phyloP scores from a whole-genome alignment of 148 eudicot species.

The Dysphania ambrosioides region DNA sequence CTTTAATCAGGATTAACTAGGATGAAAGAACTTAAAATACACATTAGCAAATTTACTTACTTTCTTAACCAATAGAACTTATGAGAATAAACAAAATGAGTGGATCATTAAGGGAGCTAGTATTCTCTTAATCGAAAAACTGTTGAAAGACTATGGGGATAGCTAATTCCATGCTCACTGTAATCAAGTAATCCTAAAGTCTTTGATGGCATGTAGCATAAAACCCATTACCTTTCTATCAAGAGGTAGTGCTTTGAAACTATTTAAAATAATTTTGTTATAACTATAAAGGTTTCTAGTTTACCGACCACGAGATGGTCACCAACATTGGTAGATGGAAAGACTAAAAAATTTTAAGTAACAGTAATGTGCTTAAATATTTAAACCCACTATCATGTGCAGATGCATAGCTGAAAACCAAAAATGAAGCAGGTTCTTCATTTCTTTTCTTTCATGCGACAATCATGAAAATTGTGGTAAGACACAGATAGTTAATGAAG shows the following conservation, averaged over 20 bases:
- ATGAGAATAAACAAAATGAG: not conserved
- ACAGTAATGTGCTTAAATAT: not conserved
- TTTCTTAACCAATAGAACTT: too few relatives aligned
- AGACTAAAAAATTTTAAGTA: not conserved
- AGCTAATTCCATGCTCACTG: not conserved
- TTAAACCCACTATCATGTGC: too few relatives aligned
- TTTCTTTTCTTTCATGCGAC: too few relatives aligned
- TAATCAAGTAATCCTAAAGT: not conserved
- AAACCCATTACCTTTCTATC: slow-evolving; percentile 42
- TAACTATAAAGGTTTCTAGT: not conserved
- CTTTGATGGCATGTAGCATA: not conserved
- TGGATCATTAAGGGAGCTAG: not conserved
- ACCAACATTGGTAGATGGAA: not conserved
- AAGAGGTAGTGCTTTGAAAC: slow-evolving; percentile 73
- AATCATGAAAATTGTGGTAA: too few relatives aligned
- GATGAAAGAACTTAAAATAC: slow-evolving; percentile 26
- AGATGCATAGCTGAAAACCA: too few relatives aligned
- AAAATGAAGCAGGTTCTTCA: too few relatives aligned
- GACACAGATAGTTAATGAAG: too few relatives aligned
- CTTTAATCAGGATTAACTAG: too few relatives aligned
- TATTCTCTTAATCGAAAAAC: not conserved
- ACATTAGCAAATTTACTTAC: not conserved
- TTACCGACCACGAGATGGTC: not conserved
- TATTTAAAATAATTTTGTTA: slow-evolving; percentile 16
- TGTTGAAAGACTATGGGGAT: not conserved